phyloP scores from a whole-genome alignment of 192 early-diverging fungal species.

The Haplosporangium gracile region DNA sequence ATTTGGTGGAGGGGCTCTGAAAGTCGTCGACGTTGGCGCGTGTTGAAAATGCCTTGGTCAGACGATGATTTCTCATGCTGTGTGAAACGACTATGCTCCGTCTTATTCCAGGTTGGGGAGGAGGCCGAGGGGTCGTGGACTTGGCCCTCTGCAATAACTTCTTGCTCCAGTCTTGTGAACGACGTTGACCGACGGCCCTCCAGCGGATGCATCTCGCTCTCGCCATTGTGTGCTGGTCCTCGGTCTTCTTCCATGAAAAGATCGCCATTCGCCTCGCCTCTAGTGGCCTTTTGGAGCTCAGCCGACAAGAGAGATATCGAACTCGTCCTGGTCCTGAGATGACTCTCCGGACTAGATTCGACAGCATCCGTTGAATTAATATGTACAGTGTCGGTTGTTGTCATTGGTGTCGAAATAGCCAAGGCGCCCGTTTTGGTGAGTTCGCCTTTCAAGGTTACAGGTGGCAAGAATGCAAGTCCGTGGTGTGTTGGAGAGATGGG shows the following conservation, averaged over 20 bases:
- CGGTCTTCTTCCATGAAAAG: not conserved
- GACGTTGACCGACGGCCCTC: not conserved
- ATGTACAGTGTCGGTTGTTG: not conserved
- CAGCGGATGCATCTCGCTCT: conserved; percentile 12
- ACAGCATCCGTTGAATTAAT: not conserved
- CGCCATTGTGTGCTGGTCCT: not conserved
- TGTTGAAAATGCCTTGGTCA: conserved; percentile 9
- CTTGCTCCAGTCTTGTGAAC: not conserved
- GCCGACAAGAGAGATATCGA: conserved; percentile 41
- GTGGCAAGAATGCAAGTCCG: conserved; percentile 10
- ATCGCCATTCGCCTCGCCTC: conserved; percentile 2
- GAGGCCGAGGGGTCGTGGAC: not conserved
- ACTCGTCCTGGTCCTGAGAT: conserved; percentile 12
- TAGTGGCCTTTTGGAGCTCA: conserved; percentile 40
- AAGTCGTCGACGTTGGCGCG: conserved; percentile 35
- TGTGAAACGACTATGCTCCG: not conserved
- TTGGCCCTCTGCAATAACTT: not conserved
- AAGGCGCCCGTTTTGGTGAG: not conserved
- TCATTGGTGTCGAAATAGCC: not conserved
- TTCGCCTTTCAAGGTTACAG: conserved; percentile 14
- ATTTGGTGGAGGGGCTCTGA: conserved; percentile 43
- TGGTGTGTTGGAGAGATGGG: not conserved
- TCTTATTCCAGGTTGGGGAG: not conserved
- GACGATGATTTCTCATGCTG: conserved; percentile 34
- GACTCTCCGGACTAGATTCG: not conserved